phyloP scores from a whole-genome alignment of 106 monocot species.

The Vanilla planifolia region DNA sequence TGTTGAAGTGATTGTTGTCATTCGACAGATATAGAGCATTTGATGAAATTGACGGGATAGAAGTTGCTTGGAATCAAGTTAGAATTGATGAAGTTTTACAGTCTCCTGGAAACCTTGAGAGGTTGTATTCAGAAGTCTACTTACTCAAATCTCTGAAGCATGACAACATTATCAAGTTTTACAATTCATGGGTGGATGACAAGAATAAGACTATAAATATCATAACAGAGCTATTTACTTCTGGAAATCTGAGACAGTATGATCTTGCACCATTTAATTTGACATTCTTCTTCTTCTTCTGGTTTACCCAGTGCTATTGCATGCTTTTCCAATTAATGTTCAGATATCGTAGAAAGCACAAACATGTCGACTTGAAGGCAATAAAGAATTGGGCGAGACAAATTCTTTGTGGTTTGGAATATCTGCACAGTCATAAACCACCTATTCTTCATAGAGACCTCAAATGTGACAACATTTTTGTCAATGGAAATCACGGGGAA shows the following conservation, averaged over 20 bases:
- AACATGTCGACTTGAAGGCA: conserved; percentile 9
- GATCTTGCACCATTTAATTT: too few species aligned
- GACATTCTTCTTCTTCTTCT: background rate
- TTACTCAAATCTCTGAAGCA: conserved; percentile 64
- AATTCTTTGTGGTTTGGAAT: conserved; percentile 5
- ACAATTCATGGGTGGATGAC: conserved; percentile 40
- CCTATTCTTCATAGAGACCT: conserved; percentile 16
- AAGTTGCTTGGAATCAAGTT: conserved; percentile 82
- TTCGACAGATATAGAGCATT: conserved; percentile 52
- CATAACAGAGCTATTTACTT: conserved; percentile 60
- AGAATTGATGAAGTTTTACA: conserved; percentile 47
- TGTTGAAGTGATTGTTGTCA: background rate
- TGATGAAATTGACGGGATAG: conserved; percentile 68
- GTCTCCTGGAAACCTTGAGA: conserved; percentile 51
- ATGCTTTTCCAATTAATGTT: background rate
- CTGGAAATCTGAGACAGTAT: conserved; percentile 11
- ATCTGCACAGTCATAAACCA: conserved; percentile 12
- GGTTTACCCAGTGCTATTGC: background rate
- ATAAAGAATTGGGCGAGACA: conserved; percentile 18
- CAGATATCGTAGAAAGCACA: conserved; percentile 12
- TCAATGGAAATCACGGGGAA: conserved; percentile 18
- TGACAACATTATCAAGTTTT: conserved; percentile 47
- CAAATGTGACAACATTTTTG: conserved; percentile 17
- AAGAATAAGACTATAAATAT: conserved; percentile 53
- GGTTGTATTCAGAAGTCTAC: conserved; percentile 73